Conservation (phyloP, 441 rosid species). For the Populus hybrid region DNA sequence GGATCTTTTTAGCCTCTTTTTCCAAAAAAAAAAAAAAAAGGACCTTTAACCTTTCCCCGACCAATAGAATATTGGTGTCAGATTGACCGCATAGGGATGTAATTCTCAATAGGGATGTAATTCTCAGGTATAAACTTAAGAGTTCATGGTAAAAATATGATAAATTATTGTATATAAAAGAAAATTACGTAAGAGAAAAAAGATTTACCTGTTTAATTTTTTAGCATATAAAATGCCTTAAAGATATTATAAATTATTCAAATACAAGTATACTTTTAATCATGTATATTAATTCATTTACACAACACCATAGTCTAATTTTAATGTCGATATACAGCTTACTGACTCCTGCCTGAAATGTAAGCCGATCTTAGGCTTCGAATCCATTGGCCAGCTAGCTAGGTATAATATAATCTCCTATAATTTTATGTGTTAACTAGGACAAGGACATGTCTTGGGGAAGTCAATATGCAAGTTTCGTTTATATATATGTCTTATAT, state of each 20-base stretch:
- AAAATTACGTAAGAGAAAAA: too few relatives aligned
- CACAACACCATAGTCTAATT: too few relatives aligned
- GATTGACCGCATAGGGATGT: background rate
- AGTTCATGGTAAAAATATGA: background rate
- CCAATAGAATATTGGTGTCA: background rate
- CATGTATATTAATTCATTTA: too few relatives aligned
- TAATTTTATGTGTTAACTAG: background rate
- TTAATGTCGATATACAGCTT: too few relatives aligned
- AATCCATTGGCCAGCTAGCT: background rate
- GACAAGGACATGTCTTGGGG: background rate
- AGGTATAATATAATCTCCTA: background rate
- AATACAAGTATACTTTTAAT: too few relatives aligned
- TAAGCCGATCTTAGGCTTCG: background rate
- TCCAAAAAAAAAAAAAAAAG: too few relatives aligned
- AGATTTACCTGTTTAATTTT: background rate
- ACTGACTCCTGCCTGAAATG: background rate
- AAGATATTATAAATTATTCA: too few relatives aligned
- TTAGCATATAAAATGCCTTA: background rate
- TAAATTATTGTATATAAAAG: too few relatives aligned
- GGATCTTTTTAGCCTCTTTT: too few relatives aligned
- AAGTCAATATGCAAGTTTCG: too few relatives aligned
- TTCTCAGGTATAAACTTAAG: background rate
- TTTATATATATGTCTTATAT: too few relatives aligned
- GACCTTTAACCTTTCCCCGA: background rate
- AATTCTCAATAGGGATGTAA: background rate